phyloP scores from a whole-genome alignment of 2,329 filamentous ascomycete genomes.

The Hawksworthiomyces lignivorus region DNA sequence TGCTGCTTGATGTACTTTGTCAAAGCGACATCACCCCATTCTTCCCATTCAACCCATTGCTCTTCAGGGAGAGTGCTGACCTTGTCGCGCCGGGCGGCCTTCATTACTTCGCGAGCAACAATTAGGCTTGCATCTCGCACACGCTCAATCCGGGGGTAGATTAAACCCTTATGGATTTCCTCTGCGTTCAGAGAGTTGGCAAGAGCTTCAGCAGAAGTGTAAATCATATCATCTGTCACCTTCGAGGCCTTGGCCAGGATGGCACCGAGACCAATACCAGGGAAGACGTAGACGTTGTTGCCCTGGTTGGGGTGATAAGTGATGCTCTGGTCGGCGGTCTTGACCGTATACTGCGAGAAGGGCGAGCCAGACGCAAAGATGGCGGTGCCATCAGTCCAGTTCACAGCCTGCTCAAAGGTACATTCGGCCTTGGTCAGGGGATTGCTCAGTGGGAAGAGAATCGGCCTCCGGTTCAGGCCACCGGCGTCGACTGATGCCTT shows the following conservation, averaged over 20 bases:
- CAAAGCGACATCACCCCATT: slow-evolving; percentile 59
- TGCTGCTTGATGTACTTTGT: slow-evolving; percentile 52
- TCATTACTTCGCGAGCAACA: slow-evolving; percentile 88
- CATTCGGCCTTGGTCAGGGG: slow-evolving; percentile 95
- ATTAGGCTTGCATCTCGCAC: slow-evolving; percentile 83
- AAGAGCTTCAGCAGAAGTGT: slow-evolving; percentile 79
- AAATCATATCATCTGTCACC: slow-evolving; percentile 94
- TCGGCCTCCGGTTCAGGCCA: slow-evolving; percentile 67
- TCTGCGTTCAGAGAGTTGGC: slow-evolving; percentile 70
- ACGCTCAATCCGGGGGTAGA: slow-evolving; percentile 86
- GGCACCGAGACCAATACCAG: slow-evolving; percentile 85
- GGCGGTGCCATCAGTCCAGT: slow-evolving; percentile 81
- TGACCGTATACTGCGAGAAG: slow-evolving; percentile 66
- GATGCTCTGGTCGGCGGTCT: slow-evolving; percentile 49
- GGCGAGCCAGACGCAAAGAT: slow-evolving; percentile 95
- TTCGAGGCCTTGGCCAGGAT: slow-evolving; percentile 83
- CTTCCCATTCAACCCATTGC: slow-evolving; percentile 65
- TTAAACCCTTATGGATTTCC: slow-evolving; percentile 73
- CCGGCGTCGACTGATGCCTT: slow-evolving; percentile 56
- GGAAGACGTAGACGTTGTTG: slow-evolving; percentile 90
- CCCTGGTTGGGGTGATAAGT: slow-evolving; percentile 77
- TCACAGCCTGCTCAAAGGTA: slow-evolving; percentile 88
- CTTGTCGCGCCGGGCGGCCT: slow-evolving; percentile 74
- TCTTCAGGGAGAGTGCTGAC: slow-evolving; percentile 62
- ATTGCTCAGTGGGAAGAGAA: slow-evolving; percentile 95